Evolutionary conservation across 208 protist species (phyloP).

Genomic region (Crithidia thermophila): DNA sequence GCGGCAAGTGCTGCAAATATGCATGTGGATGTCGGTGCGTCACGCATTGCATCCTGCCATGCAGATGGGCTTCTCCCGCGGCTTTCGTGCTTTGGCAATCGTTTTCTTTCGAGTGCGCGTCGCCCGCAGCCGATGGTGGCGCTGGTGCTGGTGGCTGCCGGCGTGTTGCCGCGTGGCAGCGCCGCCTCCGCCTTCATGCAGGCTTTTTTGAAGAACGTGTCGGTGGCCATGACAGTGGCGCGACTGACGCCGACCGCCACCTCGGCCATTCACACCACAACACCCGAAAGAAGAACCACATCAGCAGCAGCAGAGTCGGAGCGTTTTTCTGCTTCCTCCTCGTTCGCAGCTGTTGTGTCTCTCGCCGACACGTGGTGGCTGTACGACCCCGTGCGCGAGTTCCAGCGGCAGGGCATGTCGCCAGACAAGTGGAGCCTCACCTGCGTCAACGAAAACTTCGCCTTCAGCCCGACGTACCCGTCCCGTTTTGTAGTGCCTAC

Average conservation of each 20-base stretch:
- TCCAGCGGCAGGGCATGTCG: conserved; percentile 35
- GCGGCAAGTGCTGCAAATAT: too few relatives aligned
- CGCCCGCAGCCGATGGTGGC: conserved; percentile 43
- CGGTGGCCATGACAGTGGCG: conserved; percentile 34
- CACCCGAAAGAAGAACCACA: not conserved
- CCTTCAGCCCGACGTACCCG: conserved; percentile 55
- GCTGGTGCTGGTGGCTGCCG: conserved; percentile 41
- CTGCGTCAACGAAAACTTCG: conserved; percentile 35
- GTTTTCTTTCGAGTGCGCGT: conserved; percentile 52
- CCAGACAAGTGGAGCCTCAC: conserved; percentile 39
- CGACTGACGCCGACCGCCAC: not conserved
- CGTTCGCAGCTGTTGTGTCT: too few relatives aligned
- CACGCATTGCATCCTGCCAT: too few relatives aligned
- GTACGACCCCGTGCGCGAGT: conserved; percentile 49
- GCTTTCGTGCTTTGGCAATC: conserved; percentile 34
- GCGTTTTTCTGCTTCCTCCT: too few relatives aligned
- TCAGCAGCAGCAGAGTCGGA: not conserved
- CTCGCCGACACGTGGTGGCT: conserved; percentile 52
- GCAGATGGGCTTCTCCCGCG: too few relatives aligned
- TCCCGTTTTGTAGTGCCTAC: conserved; percentile 48
- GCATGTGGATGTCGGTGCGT: too few relatives aligned
- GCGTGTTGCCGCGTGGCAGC: conserved; percentile 32
- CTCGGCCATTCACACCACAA: not conserved
- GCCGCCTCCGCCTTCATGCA: conserved; percentile 36
- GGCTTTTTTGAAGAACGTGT: conserved; percentile 46